These are phyloP conservation scores for Malus hybrid DNA, from an alignment of 331 rosid genomes.

Conservation along the genomic window DNA sequence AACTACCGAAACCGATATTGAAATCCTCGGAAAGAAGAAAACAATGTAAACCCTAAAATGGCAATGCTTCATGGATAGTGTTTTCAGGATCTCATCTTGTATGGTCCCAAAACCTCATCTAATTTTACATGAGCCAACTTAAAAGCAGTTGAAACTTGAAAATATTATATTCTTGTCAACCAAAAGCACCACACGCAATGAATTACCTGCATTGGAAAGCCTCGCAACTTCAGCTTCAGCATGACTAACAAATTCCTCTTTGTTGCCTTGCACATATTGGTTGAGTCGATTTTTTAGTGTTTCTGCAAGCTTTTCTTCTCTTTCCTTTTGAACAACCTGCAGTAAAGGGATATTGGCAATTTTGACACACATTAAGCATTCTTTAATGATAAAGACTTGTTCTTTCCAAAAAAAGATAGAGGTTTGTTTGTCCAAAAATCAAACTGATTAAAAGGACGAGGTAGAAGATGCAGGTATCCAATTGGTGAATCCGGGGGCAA, in stretches of 20 bases:
- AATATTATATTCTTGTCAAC: neutral
- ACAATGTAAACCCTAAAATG: neutral
- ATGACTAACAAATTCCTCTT: conserved; percentile 48
- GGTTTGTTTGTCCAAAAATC: too few relatives aligned
- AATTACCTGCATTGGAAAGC: conserved; percentile 85
- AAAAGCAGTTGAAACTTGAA: neutral
- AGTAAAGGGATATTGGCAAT: conserved; percentile 2
- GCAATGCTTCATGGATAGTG: neutral
- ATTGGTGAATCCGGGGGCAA: neutral
- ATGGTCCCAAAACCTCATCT: neutral
- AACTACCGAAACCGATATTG: too few relatives aligned
- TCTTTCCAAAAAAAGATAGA: neutral
- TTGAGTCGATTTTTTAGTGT: conserved; percentile 62
- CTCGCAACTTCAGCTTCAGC: conserved; percentile 85
- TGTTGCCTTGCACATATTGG: conserved; percentile 81
- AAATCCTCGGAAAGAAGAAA: neutral
- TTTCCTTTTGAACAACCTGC: conserved; percentile 85
- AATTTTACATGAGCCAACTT: neutral
- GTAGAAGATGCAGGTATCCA: neutral
- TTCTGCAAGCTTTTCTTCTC: conserved; percentile 89
- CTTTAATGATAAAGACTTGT: neutral
- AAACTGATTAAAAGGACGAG: neutral
- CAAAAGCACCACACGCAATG: neutral
- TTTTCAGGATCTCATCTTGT: neutral
- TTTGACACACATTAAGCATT: neutral